phyloP scores from a whole-genome alignment of 2,329 filamentous ascomycete genomes.

The Ascochyta fabae region DNA sequence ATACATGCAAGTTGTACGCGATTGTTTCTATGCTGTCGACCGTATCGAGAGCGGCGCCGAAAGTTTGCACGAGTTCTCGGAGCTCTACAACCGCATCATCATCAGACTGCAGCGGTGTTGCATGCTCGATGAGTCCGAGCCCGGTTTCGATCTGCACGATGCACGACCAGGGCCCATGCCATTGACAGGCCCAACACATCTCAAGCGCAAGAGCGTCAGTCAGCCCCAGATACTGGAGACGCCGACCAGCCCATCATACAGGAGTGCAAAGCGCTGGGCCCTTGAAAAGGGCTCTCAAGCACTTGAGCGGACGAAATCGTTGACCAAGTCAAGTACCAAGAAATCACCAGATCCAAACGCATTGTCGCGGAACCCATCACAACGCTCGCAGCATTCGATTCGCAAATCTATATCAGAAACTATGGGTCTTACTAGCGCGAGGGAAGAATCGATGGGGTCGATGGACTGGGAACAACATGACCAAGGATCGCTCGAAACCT shows the following conservation, averaged over 20 bases:
- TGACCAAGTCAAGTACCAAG: constrained; percentile 36
- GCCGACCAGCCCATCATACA: constrained; percentile 42
- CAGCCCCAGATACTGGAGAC: constrained; percentile 34
- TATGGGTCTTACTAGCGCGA: constrained; percentile 37
- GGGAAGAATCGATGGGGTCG: constrained; percentile 31
- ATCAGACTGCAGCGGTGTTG: constrained; percentile 49
- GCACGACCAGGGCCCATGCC: constrained; percentile 31
- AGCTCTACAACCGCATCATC: constrained; percentile 55
- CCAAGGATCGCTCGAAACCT: constrained; percentile 36
- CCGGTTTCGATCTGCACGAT: constrained; percentile 37
- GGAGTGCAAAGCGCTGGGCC: constrained; percentile 46
- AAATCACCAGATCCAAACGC: constrained; percentile 36
- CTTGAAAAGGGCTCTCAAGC: constrained; percentile 45
- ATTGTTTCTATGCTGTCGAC: constrained; percentile 75
- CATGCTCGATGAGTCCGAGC: constrained; percentile 48
- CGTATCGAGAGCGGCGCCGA: constrained; percentile 35
- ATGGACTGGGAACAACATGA: constrained; percentile 39
- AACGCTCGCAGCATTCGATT: constrained; percentile 42
- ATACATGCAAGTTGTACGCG: constrained; percentile 76
- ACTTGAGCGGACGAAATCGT: constrained; percentile 42
- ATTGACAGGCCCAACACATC: constrained; percentile 28
- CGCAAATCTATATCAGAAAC: constrained; percentile 45
- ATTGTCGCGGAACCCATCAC: constrained; percentile 39
- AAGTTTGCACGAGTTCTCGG: constrained; percentile 40
- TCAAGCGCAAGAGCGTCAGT: constrained; percentile 44